Base-by-base conservation (phyloP, 2,329 filamentous ascomycete species). In the Apiospora rasikravindrae region DNA sequence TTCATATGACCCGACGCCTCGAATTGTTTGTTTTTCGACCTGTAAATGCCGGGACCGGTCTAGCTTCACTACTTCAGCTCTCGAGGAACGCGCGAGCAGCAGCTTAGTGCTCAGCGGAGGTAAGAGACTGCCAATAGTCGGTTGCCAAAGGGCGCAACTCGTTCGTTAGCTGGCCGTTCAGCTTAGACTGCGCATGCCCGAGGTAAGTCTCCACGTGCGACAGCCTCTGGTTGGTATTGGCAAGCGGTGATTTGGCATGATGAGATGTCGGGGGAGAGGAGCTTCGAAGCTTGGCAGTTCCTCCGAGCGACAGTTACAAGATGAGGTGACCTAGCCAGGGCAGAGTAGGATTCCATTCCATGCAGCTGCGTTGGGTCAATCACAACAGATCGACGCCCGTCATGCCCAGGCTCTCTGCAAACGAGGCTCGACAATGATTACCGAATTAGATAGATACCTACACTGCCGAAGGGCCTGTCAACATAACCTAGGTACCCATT, bases 171-270 rank as follows among this genome's bases (percentile, higher is more conserved):
- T 40, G 22, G 19, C 33, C 14, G 33, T 40, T 64, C 57, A 64
- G 57, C 57, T 64, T n/a, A 26, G 8, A 16, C 26, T 57, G 51
- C 24, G 13, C 51, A 57, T 57, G 33, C 57, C 26, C 22, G 33
- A 64, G 53, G 22, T 49, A 40, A 37, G 29, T 33, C 53, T 64
- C 57, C 57, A 64, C 57, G 57, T 64, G 57, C 57, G 29, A 22
- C 2, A 40, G 4, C 29, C 16, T 37, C 29, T 64, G 33, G 33
- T 24, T 40, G 57, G 33, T n/a, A n/a, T 64, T 64, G 57, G 29
- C 57, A 19, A 22, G 2, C 16, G 51, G 47, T n/a, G 22, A 10
- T 3, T 26, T 11, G 29, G 47, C 47, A 61, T 37, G 57, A n/a
- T 19, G 33, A 22, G 33, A 37, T 61, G 8, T 19, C 37, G 16